Base-by-base conservation (phyloP, 805 yeast species). In the Yarrowia osloensis region DNA sequence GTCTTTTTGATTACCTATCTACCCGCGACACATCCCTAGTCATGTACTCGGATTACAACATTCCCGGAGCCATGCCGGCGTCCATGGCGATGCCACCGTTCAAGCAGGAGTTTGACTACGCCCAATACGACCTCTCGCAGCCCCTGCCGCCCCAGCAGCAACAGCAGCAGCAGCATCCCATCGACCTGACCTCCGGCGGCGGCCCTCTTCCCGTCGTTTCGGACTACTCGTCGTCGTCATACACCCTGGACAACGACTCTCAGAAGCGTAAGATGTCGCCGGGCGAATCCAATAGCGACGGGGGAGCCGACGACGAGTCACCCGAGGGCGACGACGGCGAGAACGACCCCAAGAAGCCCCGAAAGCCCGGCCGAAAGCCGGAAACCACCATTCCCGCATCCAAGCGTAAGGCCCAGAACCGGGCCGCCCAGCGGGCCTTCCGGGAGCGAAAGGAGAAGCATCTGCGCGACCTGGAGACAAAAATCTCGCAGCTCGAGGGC, bases 351-450 rank as follows among this genome's bases (percentile, higher is more conserved):
- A 61, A 63, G 59, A 50, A 63, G 40, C 59, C 59, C 15, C 69
- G 66, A 59, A 73, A 71, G 65, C 91, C 95, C 0, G 97, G 97
- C 2, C 83, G 97, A 68, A 92, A 90, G 79, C 93, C 91, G 0
- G 80, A 89, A 65, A 83, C 81, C 17, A 85, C 88, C 9, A 96
- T 91, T 71, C 93, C 96, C 9, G 91, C 89, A 75, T 87, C 86
- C 73, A 94, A 91, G 81, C 82, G 99, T 72, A 91, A 97, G 17
- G 98, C 98, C 2, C 98, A 95, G 79, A 94, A 95, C 77, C 84
- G 98, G 73, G 98, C 98, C 3, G 98, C 98, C n/a, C 99, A 95
- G 78, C 82, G 98, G 67, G 98, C 98, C 7, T 94, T 91, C 78
- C 82, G 98, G 67, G 98, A 95, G 78, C 85, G 98, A 69, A 94